Evolutionary conservation across 352 stramenopile genomes (phyloP).

Genomic region (Phytopythium vexans): DNA sequence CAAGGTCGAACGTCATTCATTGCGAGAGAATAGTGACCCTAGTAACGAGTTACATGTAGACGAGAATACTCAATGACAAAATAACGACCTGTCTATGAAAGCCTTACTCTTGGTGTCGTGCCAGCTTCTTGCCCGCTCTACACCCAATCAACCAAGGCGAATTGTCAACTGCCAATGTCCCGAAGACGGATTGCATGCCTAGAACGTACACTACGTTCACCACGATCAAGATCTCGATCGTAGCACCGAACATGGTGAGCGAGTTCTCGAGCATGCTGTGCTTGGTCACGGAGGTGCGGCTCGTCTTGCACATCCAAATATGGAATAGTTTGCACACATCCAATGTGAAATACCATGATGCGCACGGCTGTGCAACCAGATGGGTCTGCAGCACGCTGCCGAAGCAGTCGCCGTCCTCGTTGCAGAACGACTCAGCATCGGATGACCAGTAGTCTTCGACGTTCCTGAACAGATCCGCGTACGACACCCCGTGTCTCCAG

Average conservation of each 20-base stretch:
- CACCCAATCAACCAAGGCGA: conserved; percentile 44
- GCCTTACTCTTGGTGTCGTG: no score
- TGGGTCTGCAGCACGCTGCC: conserved; percentile 38
- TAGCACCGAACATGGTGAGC: conserved; percentile 65
- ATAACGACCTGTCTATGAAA: no score
- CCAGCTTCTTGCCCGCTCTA: no score
- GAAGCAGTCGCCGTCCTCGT: conserved; percentile 21
- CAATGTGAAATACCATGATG: conserved; percentile 67
- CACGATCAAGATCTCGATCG: conserved; percentile 36
- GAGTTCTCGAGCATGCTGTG: conserved; percentile 73
- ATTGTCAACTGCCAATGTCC: conserved; percentile 27
- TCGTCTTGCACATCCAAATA: conserved; percentile 84
- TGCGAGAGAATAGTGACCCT: no score
- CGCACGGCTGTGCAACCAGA: conserved; percentile 55
- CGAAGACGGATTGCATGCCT: conserved; percentile 40
- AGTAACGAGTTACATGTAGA: no score
- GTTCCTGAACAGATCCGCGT: conserved; percentile 37
- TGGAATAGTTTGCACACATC: conserved; percentile 81
- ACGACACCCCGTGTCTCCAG: conserved; percentile 33
- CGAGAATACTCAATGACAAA: no score
- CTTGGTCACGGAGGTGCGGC: conserved; percentile 61
- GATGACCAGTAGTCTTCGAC: conserved; percentile 27
- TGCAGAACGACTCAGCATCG: conserved; percentile 20
- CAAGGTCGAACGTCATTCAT: no score
- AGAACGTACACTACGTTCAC: conserved; percentile 46